Conservation (phyloP, 495 filamentous ascomycete species). For the Penicillium nucicola region DNA sequence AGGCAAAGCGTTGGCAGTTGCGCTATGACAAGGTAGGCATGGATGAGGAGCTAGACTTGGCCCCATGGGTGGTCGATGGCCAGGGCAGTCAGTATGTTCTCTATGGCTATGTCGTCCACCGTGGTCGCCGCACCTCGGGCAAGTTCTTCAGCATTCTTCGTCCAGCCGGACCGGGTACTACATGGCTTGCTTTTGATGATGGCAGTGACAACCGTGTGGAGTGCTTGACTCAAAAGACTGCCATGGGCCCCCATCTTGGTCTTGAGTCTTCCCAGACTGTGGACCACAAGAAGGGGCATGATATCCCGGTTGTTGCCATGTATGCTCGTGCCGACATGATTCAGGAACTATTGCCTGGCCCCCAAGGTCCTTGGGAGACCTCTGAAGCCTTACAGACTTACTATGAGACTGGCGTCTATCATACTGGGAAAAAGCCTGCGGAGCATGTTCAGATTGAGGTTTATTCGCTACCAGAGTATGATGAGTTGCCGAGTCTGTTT, state of each 20-base stretch:
- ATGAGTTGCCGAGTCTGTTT: slow-evolving; percentile 37
- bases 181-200: slow-evolving; percentile 60
- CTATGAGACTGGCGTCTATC: slow-evolving; percentile 33
- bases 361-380: slow-evolving; percentile 42
- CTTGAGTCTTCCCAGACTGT: slow-evolving; percentile 32
- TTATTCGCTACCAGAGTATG: slow-evolving; percentile 36
- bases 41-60: slow-evolving; percentile 51
- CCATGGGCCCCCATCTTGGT: slow-evolving; percentile 53
- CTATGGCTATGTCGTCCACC: slow-evolving; percentile 61
- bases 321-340: slow-evolving; percentile 57
- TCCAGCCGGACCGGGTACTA: slow-evolving; percentile 52
- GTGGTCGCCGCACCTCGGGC: slow-evolving; percentile 57
- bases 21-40: slow-evolving; percentile 54
- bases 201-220: slow-evolving; percentile 53
- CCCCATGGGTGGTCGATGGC: slow-evolving; percentile 30
- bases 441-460: slow-evolving; percentile 40
- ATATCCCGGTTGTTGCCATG: slow-evolving; percentile 55
- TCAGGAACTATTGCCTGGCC: slow-evolving; percentile 38
- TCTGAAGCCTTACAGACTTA: slow-evolving; percentile 33
- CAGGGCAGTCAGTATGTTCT: slow-evolving; percentile 50
- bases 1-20: slow-evolving; percentile 53
- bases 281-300: slow-evolving; percentile 49
- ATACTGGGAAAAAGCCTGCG: slow-evolving; percentile 6
- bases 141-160: slow-evolving; percentile 61
- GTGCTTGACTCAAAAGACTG: slow-evolving; percentile 56